Base-by-base conservation (phyloP, 2,329 filamentous ascomycete genomes). In the Geosmithia flava region DNA sequence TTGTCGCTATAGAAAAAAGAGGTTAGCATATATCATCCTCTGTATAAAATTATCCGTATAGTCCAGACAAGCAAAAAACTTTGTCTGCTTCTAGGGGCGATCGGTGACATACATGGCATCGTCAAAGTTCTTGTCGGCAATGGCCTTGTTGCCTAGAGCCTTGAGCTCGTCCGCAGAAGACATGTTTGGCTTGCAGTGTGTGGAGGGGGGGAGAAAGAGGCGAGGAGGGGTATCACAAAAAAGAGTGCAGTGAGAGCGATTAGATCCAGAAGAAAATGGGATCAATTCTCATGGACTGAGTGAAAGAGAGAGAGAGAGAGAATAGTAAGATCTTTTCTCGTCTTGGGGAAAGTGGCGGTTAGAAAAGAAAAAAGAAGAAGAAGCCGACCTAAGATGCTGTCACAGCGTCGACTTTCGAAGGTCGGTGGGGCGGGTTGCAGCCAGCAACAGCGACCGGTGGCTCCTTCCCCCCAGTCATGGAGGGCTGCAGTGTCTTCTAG, bases 61-160 rank as follows among this genome's bases (percentile, higher is more conserved):
- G 8, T n/a, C 15, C 45, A 47, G 17, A 20, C 7, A 42, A 15
- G 23, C 8, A 8, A 27, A 8, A 27, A 27, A 8, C 23, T 8
- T 20, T 2, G n/a, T 44, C 20, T 37, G 40, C 4, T 2, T 20
- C 4, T 10, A 13, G 15, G 7, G 17, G 43, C 30, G 20, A 39
- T 39, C 46, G 39, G 47, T 42, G 49, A 81, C 87, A 69, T 78
- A 97, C 91, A 95, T 81, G 62, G 93, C 93, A 66, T 91, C 88
- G 61, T 89, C 78, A 67, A 95, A 98, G 69, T 97, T 89, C 78
- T 97, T 97, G 53, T 87, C 89, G 55, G 88, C 85, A 68, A 98
- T 98, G 69, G 94, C 90, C 76, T 95, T 95, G 77, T 98, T 98
- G 74, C 91, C 93, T 65, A 93, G 85, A 61, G 90, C 88, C 76